Conservation (phyloP, 208 protist genomes). For the Entamoeba histolytica region DNA sequence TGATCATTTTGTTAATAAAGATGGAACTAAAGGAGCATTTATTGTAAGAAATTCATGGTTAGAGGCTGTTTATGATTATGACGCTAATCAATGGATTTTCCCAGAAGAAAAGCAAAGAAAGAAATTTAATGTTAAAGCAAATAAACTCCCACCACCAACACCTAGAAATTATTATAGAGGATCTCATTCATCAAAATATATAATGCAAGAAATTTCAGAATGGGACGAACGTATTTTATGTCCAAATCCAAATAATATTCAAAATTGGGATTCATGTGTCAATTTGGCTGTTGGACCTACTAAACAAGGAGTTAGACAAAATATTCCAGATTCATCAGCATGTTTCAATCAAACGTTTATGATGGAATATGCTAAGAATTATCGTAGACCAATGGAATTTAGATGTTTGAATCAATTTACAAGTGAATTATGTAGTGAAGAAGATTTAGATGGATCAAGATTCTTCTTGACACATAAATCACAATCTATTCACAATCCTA, state of each 20-base stretch:
- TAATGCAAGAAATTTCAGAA: not conserved
- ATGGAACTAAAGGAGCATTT: not conserved
- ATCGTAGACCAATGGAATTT: not conserved
- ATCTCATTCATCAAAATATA: not conserved
- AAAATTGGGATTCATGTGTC: not conserved
- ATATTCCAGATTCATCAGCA: not conserved
- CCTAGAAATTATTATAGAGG: not conserved
- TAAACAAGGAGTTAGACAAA: not conserved
- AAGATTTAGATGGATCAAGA: not conserved
- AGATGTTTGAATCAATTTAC: not conserved
- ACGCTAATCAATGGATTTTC: not conserved
- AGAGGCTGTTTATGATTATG: not conserved
- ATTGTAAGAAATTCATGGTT: constrained; percentile 2
- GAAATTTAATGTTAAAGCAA: not conserved
- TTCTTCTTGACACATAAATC: not conserved
- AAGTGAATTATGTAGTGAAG: not conserved
- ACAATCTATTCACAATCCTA: not conserved
- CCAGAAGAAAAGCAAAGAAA: not conserved
- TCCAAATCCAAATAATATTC: not conserved
- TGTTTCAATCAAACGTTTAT: not conserved
- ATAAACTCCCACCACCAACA: not conserved
- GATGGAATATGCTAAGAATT: not conserved
- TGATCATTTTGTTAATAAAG: not conserved
- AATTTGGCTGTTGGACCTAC: not conserved
- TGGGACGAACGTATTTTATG: not conserved